Evolutionary conservation across 2,329 filamentous ascomycete species (phyloP).

Genomic region (Fusarium phyllophilum): DNA sequence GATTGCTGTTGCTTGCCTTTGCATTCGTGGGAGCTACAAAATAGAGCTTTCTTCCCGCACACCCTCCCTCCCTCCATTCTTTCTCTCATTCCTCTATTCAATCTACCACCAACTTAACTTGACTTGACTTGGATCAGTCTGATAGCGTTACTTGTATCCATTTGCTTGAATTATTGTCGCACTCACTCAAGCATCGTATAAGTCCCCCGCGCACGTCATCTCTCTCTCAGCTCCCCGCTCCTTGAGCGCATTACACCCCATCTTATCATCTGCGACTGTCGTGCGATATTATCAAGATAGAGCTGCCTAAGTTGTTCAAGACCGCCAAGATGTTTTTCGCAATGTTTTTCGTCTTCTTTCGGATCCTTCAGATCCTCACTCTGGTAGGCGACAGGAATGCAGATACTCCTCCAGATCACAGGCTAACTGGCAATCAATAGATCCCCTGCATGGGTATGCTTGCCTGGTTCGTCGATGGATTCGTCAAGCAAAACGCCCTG

Average conservation of each 20-base stretch:
- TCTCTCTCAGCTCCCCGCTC: not conserved
- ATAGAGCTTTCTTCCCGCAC: constrained; percentile 24
- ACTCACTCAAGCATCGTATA: not conserved
- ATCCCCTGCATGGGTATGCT: constrained; percentile 75
- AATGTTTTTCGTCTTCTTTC: constrained; percentile 70
- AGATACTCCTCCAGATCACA: not conserved
- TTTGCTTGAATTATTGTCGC: not conserved
- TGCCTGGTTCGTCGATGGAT: constrained; percentile 72
- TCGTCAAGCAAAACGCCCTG: constrained; percentile 64
- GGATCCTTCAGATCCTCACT: constrained; percentile 70
- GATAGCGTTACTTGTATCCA: not conserved
- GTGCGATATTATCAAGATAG: not conserved
- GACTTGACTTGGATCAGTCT: not conserved
- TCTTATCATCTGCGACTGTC: not conserved
- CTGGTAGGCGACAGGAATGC: constrained; percentile 54
- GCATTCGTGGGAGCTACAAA: constrained; percentile 25
- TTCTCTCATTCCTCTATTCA: not conserved
- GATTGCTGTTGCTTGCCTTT: not conserved
- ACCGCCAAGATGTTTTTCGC: constrained; percentile 67
- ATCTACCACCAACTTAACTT: not conserved
- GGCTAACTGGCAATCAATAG: constrained; percentile 49
- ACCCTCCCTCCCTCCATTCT: constrained; percentile 1
- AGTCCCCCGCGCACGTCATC: constrained; percentile 17
- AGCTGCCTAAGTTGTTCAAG: constrained; percentile 2
- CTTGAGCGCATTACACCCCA: not conserved